A percentile compares a stretch with the other conserved stretches of the same genome.
Evolutionary conservation across 352 stramenopile species (phyloP).

Genomic region (Pythium apleroticum): DNA sequence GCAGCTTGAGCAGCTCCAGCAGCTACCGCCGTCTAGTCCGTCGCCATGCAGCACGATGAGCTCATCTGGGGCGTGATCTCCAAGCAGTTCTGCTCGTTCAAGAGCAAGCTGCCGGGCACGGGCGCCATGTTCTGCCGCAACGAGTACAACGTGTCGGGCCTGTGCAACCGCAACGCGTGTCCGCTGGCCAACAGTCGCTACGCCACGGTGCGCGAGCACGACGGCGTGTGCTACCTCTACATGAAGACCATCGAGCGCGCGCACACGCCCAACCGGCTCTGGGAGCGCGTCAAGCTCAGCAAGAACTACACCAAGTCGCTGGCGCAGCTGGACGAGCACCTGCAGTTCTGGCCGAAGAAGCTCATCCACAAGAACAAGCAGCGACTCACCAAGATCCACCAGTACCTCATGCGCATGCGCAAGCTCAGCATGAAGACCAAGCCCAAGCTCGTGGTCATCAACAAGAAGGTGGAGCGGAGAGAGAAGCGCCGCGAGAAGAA

Average conservation of each 20-base stretch:
- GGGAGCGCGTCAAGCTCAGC: conserved; percentile 97
- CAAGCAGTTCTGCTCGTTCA: conserved; percentile 99
- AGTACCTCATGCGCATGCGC: conserved; percentile 99
- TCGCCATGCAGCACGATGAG: conserved; percentile 95
- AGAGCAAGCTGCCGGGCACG: conserved; percentile 91
- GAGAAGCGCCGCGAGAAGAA: conserved; percentile 97
- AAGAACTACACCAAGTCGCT: conserved; percentile 98
- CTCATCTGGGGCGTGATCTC: conserved; percentile 99
- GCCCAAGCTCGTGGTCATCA: conserved; percentile 94
- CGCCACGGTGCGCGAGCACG: conserved; percentile 97
- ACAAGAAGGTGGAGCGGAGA: conserved; percentile 95
- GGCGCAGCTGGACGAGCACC: conserved; percentile 92
- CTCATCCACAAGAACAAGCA: conserved; percentile 99
- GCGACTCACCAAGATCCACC: conserved; percentile 98
- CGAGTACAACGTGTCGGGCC: conserved; percentile 97
- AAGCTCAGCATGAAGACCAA: conserved; percentile 96
- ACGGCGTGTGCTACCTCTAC: conserved; percentile 95
- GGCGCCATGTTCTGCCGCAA: conserved; percentile 98
- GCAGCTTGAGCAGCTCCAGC: too few species aligned
- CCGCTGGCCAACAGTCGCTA: conserved; percentile 98
- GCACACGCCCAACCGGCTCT: conserved; percentile 98
- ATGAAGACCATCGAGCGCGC: conserved; percentile 99
- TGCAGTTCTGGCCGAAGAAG: conserved; percentile 98
- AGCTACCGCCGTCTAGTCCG: not conserved
- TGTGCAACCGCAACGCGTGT: conserved; percentile 96